Evolutionary conservation across 441 rosid species (phyloP), one percentile per base, ranked within the genome.

Genomic region (Populus hybrid): DNA sequence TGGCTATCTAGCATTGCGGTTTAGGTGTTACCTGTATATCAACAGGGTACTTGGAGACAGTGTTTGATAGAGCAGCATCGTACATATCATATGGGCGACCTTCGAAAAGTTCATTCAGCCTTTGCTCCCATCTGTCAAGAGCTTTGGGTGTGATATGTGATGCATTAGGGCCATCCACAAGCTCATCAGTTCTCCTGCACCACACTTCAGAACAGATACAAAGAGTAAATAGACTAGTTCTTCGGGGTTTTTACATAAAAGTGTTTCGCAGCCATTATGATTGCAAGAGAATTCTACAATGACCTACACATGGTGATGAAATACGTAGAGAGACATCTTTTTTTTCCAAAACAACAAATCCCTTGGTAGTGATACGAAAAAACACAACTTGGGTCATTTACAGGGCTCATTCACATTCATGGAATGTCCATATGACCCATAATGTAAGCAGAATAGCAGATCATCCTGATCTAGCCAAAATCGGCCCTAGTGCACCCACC

Each of bases 151-250:
- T 92, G 84, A 94, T 92, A 80, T 92, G 93, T 5, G 96, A 84
- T 24, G 97, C 97, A 84, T 92, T 92, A 10, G 97, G 98, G 35
- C 95, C 98, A 74, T 92, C 97, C 18, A 94, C 97, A 16, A 94
- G 90, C 81, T 94, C 98, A 84, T 94, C 98, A 1, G 96, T 94
- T 79, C 98, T 91, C 89, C 98, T 89, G 83, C 98, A 94, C 98
- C 98, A 94, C 79, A 92, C 98, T 94, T 85, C 79, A 88, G 2
- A 9, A 72, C 68, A 78, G 76, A 29, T 71, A 72, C 26, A n/a
- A 56, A 40, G 67, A 36, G 33, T 14, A 18, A 67, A 72, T 16
- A 26, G 56, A 14, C 56, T 4, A 14, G 56, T 45, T 14, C 56
- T 45, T 16, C 56, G 6, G 56, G 56, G 18, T 1, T 45, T 45